phyloP scores from a whole-genome alignment of 768 basidiomycete species.

The Lentinula lateritia region DNA sequence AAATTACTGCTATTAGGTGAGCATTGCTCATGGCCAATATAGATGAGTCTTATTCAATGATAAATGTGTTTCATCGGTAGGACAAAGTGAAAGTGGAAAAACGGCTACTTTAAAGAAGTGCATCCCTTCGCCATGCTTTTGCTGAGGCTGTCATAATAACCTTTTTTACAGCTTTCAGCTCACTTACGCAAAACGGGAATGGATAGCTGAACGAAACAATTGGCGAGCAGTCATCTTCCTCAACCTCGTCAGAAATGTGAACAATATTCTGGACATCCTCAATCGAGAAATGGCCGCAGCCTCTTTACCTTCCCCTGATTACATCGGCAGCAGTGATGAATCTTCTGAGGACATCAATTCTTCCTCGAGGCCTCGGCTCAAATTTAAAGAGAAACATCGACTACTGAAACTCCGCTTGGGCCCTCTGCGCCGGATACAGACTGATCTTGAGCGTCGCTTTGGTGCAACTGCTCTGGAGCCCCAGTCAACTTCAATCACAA shows the following conservation, averaged over 20 bases:
- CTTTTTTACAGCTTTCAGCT: slow-evolving; percentile 61
- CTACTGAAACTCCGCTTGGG: slow-evolving; percentile 52
- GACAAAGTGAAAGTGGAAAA: slow-evolving; percentile 75
- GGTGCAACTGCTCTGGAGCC: slow-evolving; percentile 55
- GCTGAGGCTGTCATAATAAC: background rate
- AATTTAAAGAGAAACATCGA: slow-evolving; percentile 59
- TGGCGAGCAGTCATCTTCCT: slow-evolving; percentile 78
- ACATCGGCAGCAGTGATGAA: slow-evolving; percentile 26
- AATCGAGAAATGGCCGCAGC: slow-evolving; percentile 47
- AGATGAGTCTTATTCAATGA: background rate
- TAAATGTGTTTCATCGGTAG: slow-evolving; percentile 17
- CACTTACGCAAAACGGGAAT: slow-evolving; percentile 64
- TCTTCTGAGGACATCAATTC: slow-evolving; percentile 31
- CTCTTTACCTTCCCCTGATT: slow-evolving; percentile 10
- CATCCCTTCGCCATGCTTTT: slow-evolving; percentile 13
- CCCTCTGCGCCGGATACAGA: slow-evolving; percentile 52
- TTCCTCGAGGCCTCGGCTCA: slow-evolving; percentile 20
- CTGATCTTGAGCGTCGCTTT: slow-evolving; percentile 52
- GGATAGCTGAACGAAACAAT: slow-evolving; percentile 60
- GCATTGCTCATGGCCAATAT: slow-evolving; percentile 10
- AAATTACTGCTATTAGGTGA: slow-evolving; percentile 68
- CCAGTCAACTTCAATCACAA: slow-evolving; percentile 30
- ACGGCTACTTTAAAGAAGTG: slow-evolving; percentile 76
- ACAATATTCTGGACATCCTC: slow-evolving; percentile 54
- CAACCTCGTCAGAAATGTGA: slow-evolving; percentile 69